These are phyloP conservation scores for Stachybotrys echinatus DNA, from an alignment of 2,329 filamentous ascomycete species.

Conservation along the genomic window DNA sequence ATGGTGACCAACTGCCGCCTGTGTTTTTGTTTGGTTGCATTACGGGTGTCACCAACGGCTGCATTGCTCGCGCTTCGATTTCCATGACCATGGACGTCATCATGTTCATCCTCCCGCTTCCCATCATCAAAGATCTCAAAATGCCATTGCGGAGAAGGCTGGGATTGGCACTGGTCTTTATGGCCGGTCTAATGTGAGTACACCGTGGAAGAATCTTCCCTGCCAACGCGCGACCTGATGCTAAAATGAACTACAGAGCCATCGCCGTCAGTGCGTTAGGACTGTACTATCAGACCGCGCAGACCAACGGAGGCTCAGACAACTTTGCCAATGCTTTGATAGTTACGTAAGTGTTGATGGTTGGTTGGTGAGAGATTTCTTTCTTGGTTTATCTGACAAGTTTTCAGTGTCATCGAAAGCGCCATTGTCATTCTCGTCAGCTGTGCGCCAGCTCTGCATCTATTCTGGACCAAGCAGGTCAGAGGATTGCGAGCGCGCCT, in stretches of 20 bases:
- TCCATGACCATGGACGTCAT: neutral
- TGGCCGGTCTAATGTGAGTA: neutral
- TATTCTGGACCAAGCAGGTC: neutral
- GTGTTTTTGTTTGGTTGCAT: neutral
- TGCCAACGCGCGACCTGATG: too few relatives aligned
- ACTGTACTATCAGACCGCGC: neutral
- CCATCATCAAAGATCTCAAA: neutral
- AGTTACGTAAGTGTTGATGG: neutral
- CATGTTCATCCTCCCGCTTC: neutral
- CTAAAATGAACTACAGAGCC: neutral
- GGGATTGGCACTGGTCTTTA: neutral
- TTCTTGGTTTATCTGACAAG: neutral
- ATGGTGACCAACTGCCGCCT: neutral
- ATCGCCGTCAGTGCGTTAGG: neutral
- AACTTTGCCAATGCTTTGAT: neutral
- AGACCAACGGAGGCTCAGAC: neutral
- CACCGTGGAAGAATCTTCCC: too few relatives aligned
- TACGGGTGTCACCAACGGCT: neutral
- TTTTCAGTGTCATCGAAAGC: neutral
- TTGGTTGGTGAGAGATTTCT: neutral
- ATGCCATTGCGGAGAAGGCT: neutral
- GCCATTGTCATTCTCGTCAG: constrained; percentile 1
- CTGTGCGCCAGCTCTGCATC: neutral
- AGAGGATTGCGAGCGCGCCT: neutral
- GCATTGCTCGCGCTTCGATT: neutral